Conservation (phyloP, 768 basidiomycete genomes). For the Pleurotus ostreatus region DNA sequence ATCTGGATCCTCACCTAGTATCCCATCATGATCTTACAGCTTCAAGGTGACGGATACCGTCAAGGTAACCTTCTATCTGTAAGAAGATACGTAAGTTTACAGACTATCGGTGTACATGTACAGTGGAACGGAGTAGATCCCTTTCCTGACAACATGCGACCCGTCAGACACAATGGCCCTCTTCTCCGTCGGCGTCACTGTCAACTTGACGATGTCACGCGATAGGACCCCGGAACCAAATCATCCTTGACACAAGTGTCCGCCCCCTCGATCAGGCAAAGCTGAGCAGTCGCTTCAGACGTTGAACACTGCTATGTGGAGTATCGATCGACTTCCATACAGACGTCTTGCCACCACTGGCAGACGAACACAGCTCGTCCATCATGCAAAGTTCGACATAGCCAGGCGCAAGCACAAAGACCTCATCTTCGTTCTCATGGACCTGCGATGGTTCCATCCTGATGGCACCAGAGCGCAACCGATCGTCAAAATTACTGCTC, state of each 20-base stretch:
- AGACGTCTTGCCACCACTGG: not conserved
- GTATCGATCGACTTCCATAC: conserved; percentile 4
- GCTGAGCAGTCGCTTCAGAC: conserved; percentile 7
- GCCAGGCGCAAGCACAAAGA: conserved; percentile 12
- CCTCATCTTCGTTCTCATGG: conserved; percentile 10
- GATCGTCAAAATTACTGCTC: conserved; percentile 2
- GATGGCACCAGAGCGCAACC: conserved; percentile 10
- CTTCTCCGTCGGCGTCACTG: not conserved
- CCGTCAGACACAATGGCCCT: not conserved
- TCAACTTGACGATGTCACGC: not conserved
- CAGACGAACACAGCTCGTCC: not conserved
- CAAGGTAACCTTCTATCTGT: too few relatives aligned
- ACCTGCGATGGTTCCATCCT: conserved; percentile 8
- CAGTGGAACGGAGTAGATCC: too few relatives aligned
- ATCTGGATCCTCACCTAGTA: too few relatives aligned
- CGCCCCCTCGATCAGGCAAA: not conserved
- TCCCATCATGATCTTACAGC: too few relatives aligned
- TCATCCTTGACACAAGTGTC: not conserved
- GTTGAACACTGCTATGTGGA: not conserved
- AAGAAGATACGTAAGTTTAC: too few relatives aligned
- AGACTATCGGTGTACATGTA: too few relatives aligned
- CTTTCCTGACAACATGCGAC: too few relatives aligned
- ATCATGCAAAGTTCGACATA: conserved; percentile 10
- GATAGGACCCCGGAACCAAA: too few relatives aligned
- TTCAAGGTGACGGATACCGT: too few relatives aligned